Conservation (phyloP, 306 rosid genomes). For the Hippophae gyantsensis region DNA sequence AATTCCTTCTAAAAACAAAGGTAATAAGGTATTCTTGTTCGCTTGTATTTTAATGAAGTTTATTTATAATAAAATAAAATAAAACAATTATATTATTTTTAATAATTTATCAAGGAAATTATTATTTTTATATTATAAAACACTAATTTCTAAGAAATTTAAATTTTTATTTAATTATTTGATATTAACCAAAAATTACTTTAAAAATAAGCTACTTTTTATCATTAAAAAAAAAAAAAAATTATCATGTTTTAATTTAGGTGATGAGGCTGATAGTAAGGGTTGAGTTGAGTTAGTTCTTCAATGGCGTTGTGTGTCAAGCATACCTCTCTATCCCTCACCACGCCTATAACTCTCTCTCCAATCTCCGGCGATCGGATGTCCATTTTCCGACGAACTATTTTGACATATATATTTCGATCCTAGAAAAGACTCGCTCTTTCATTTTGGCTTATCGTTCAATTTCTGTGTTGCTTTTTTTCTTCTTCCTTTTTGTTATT, state of each 20-base stretch:
- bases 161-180: too few relatives aligned
- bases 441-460: neutral
- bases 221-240: neutral
- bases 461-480: too few relatives aligned
- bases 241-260: neutral
- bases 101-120: too few relatives aligned
- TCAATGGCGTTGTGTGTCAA: slow-evolving; percentile 46
- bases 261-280: slow-evolving; percentile 27
- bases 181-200: too few relatives aligned
- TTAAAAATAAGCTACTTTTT: too few relatives aligned
- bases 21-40: neutral
- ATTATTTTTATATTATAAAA: too few relatives aligned
- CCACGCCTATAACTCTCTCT: slow-evolving; percentile 12
- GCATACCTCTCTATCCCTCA: slow-evolving; percentile 11
- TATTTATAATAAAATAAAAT: neutral
- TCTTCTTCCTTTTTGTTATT: slow-evolving; percentile 11
- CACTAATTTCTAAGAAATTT: too few relatives aligned
- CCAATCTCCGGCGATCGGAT: slow-evolving; percentile 19
- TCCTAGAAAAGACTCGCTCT: neutral
- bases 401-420: neutral
- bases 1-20: neutral
- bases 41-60: neutral
- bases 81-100: too few relatives aligned
- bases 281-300: slow-evolving; percentile 29
- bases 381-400: slow-evolving; percentile 6